phyloP scores from a whole-genome alignment of 768 basidiomycete genomes.

The Agaricus blazei region DNA sequence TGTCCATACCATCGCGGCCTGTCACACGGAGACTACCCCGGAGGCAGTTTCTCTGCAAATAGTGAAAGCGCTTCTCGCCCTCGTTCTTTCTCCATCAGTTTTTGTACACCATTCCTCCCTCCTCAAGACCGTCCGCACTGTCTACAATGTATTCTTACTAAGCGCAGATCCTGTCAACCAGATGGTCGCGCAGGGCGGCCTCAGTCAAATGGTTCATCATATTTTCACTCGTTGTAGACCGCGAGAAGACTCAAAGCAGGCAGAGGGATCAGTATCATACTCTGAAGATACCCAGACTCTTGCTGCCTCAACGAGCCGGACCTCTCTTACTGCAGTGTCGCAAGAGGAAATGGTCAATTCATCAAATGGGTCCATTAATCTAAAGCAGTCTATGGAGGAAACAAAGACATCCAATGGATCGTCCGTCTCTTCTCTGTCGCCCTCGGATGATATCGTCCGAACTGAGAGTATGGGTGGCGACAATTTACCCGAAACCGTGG shows the following conservation, averaged over 20 bases:
- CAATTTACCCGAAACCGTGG: neutral
- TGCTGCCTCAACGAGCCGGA: neutral
- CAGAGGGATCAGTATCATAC: neutral
- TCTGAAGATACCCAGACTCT: neutral
- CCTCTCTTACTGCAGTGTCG: neutral
- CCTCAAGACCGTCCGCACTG: slow-evolving; percentile 93
- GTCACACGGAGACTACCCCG: slow-evolving; percentile 82
- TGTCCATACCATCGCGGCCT: slow-evolving; percentile 89
- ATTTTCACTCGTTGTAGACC: slow-evolving; percentile 80
- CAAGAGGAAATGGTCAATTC: neutral
- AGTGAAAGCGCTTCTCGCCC: slow-evolving; percentile 87
- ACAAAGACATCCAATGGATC: slow-evolving; percentile 1
- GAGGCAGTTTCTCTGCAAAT: slow-evolving; percentile 94
- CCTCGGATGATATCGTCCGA: neutral
- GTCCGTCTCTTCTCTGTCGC: slow-evolving; percentile 4
- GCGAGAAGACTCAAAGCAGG: slow-evolving; percentile 17
- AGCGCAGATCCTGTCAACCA: slow-evolving; percentile 90
- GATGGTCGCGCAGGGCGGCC: slow-evolving; percentile 95
- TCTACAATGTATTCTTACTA: slow-evolving; percentile 96
- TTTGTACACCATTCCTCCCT: slow-evolving; percentile 94
- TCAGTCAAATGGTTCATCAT: slow-evolving; percentile 98
- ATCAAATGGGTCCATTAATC: neutral
- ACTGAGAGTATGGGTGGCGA: neutral
- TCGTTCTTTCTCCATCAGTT: slow-evolving; percentile 82
- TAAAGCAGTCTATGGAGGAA: neutral